Evolutionary conservation across 306 rosid genomes (phyloP).

Genomic region (Malus domestica): DNA sequence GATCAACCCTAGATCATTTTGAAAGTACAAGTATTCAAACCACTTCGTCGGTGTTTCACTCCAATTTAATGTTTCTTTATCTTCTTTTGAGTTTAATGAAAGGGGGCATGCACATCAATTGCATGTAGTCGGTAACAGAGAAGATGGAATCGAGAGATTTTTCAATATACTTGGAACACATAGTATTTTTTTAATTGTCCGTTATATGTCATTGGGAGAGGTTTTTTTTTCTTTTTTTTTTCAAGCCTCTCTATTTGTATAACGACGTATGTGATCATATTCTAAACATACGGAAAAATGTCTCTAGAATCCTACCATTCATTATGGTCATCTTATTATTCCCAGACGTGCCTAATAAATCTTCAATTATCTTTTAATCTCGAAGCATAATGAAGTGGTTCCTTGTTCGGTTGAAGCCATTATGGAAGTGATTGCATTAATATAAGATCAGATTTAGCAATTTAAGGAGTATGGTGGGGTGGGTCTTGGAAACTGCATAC

Average conservation of each 20-base stretch:
- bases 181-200: too few species aligned
- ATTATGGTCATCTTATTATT: not conserved
- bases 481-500: slow-evolving; percentile 12
- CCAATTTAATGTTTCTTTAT: not conserved
- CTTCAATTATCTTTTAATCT: not conserved
- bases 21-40: too few species aligned
- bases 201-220: too few species aligned
- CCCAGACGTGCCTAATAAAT: not conserved
- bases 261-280: too few species aligned
- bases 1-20: too few species aligned
- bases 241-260: too few species aligned
- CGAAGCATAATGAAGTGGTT: slow-evolving; percentile 5
- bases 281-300: too few species aligned
- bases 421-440: slow-evolving; percentile 1
- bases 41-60: too few species aligned
- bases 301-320: not conserved
- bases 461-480: not conserved
- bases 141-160: too few species aligned
- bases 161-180: too few species aligned
- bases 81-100: not conserved
- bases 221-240: too few species aligned
- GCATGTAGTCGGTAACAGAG: not conserved
- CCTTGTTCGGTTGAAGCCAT: slow-evolving; percentile 15
- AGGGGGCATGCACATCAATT: slow-evolving; percentile 12
- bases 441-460: not conserved